Conservation (phyloP, 768 basidiomycete genomes). For the Auriscalpium microsporum region DNA sequence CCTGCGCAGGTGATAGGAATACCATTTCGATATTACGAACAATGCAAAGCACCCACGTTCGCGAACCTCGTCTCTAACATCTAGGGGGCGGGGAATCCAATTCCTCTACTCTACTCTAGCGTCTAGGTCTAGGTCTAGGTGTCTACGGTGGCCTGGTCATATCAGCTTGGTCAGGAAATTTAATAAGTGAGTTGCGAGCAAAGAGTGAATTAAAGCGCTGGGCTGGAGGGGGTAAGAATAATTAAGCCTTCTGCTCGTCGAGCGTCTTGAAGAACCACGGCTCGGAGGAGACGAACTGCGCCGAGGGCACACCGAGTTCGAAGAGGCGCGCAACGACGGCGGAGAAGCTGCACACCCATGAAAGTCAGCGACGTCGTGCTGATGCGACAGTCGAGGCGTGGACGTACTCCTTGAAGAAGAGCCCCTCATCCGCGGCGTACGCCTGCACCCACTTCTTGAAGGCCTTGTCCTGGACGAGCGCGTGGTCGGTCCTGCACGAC, state of each 20-base stretch:
- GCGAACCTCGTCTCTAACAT: too few relatives aligned
- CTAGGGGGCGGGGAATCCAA: too few relatives aligned
- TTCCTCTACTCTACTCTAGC: too few relatives aligned
- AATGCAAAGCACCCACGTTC: too few relatives aligned
- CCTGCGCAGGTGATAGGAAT: too few relatives aligned
- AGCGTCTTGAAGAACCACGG: constrained; percentile 63
- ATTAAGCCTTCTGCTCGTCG: constrained; percentile 28
- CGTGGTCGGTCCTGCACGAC: constrained; percentile 69
- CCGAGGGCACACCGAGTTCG: constrained; percentile 85
- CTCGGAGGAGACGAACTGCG: constrained; percentile 67
- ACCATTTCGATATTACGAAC: too few relatives aligned
- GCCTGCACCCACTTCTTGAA: constrained; percentile 86
- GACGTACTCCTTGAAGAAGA: constrained; percentile 92
- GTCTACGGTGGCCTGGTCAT: too few relatives aligned
- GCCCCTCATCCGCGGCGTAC: constrained; percentile 76
- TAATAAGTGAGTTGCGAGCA: too few relatives aligned
- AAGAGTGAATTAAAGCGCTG: too few relatives aligned
- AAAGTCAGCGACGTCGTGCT: neutral
- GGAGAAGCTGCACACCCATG: constrained; percentile 56
- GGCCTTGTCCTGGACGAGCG: constrained; percentile 79
- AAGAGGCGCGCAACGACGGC: constrained; percentile 69
- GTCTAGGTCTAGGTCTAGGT: too few relatives aligned
- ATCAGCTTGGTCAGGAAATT: too few relatives aligned
- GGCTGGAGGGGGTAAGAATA: too few relatives aligned
- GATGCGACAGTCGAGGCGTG: neutral